Evolutionary conservation across 148 eudicot species (phyloP).

Genomic region (Nepenthes gracilis): DNA sequence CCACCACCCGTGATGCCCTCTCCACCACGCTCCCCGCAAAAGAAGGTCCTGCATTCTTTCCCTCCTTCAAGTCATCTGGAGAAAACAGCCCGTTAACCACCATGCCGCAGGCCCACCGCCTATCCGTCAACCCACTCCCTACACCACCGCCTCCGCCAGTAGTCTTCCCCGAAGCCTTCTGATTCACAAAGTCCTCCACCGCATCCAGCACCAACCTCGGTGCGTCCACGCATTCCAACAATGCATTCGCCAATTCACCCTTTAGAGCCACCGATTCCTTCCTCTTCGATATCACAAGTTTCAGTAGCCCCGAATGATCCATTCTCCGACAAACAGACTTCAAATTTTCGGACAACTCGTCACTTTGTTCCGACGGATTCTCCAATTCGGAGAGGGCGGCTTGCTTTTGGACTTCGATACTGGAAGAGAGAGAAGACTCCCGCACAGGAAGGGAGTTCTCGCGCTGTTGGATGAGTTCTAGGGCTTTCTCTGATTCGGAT

Average conservation of each 20-base stretch:
- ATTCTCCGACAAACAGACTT: constrained; percentile 17
- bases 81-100: constrained; percentile 13
- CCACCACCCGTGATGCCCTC: constrained; percentile 18
- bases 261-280: constrained; percentile 14
- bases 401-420: constrained; percentile 7
- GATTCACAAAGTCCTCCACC: constrained; percentile 21
- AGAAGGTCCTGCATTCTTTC: background rate
- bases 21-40: constrained; percentile 17
- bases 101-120: constrained; percentile 22
- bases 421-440: constrained; percentile 7
- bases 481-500: constrained; percentile 7
- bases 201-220: constrained; percentile 21
- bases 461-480: constrained; percentile 10
- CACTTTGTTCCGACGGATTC: background rate
- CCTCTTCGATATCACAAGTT: constrained; percentile 14
- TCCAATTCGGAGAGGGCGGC: constrained; percentile 13
- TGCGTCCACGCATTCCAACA: constrained; percentile 16
- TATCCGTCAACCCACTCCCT: constrained; percentile 20
- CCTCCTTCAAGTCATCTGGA: constrained; percentile 7
- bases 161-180: background rate
- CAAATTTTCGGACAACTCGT: constrained; percentile 11
- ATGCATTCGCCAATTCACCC: constrained; percentile 8
- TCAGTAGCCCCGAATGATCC: constrained; percentile 16
- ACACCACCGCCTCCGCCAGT: background rate
- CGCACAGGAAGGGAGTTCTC: constrained; percentile 16